These are phyloP conservation scores for Rhododendron henanense DNA, from an alignment of 148 eudicot species.

Conservation along the genomic window DNA sequence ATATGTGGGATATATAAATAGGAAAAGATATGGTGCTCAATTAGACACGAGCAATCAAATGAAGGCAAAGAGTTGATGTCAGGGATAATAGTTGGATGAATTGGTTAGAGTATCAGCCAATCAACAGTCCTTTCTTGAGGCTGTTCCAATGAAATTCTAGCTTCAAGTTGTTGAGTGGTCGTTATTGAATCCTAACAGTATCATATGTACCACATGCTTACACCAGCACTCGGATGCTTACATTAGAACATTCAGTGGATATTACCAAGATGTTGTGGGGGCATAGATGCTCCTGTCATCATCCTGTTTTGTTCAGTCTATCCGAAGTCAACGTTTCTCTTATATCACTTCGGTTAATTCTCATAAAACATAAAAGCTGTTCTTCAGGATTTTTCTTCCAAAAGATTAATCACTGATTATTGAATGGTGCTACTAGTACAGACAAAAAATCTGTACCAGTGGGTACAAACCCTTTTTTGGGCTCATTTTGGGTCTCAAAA, in stretches of 20 bases:
- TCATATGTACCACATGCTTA: neutral
- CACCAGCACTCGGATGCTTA: neutral
- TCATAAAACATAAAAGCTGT: neutral
- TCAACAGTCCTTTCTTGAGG: neutral
- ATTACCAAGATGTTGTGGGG: slow-evolving; percentile 6
- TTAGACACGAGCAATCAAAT: neutral
- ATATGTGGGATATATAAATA: slow-evolving; percentile 4
- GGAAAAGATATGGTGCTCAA: neutral
- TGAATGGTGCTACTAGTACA: too few species aligned
- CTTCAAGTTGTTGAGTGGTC: neutral
- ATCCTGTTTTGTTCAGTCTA: neutral
- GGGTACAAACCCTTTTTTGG: too few species aligned
- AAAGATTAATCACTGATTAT: neutral
- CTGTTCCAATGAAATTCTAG: slow-evolving; percentile 9
- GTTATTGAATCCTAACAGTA: neutral
- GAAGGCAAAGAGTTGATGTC: neutral
- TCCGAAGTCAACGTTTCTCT: neutral
- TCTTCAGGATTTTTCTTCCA: neutral
- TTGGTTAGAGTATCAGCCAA: neutral
- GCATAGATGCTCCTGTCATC: neutral
- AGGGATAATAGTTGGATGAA: neutral
- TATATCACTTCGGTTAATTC: neutral
- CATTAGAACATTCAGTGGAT: neutral
- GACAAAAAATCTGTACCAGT: too few species aligned
- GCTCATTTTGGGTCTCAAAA: too few species aligned